Evolutionary conservation across 192 early-diverging fungal species (phyloP).

Genomic region (Borealophlyctis nickersoniae): DNA sequence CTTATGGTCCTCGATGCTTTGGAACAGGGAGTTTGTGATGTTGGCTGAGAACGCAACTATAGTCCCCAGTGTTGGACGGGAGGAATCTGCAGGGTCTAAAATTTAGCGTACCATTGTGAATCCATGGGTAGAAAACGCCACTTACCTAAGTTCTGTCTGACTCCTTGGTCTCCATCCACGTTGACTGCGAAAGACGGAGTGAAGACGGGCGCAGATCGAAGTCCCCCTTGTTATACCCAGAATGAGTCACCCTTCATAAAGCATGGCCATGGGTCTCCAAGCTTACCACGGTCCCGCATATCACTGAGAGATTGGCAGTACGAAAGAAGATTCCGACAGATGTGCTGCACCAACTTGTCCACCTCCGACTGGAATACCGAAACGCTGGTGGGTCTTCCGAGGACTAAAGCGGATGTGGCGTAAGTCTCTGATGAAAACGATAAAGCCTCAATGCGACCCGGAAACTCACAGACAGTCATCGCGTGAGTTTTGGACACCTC

Average conservation of each 20-base stretch:
- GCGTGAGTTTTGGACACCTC: not conserved
- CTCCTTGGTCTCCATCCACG: too few species aligned
- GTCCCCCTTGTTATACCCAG: too few species aligned
- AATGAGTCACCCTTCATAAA: too few species aligned
- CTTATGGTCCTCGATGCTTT: constrained; percentile 26
- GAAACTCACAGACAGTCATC: not conserved
- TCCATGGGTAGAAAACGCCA: too few species aligned
- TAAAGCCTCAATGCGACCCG: not conserved
- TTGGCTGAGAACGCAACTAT: constrained; percentile 39
- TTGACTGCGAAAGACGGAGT: too few species aligned
- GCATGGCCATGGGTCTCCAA: too few species aligned
- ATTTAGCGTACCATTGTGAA: not conserved
- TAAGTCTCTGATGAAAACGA: too few species aligned
- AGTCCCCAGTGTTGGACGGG: not conserved
- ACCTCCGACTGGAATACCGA: constrained; percentile 29
- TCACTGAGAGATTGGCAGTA: constrained; percentile 56
- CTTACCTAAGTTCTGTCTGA: too few species aligned
- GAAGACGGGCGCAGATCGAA: too few species aligned
- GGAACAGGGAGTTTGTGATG: constrained; percentile 23
- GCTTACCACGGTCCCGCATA: too few species aligned
- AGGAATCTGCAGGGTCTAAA: constrained; percentile 2
- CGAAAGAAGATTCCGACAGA: constrained; percentile 53
- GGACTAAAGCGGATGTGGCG: too few species aligned
- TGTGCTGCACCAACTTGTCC: constrained; percentile 38
- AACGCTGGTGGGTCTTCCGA: constrained; percentile 1